Evolutionary conservation across 805 yeast genomes (phyloP).

Genomic region (Kluyveromyces starmeri): DNA sequence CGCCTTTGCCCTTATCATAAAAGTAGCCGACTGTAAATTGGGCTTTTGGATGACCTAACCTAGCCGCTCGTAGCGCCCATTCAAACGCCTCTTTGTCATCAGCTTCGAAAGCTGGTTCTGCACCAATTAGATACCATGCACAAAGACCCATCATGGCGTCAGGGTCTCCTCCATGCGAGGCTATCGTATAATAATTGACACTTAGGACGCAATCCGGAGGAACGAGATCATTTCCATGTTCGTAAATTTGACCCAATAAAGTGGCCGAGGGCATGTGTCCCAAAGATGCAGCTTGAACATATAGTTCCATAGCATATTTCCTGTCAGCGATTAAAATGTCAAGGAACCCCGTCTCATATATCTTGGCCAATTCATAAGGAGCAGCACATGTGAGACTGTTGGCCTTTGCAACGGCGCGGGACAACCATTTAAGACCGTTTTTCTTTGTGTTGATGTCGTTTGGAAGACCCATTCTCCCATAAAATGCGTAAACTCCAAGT

Average conservation of each 20-base stretch:
- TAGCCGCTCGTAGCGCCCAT: slow-evolving; percentile 89
- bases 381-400: slow-evolving; percentile 85
- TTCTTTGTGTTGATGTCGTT: slow-evolving; percentile 61
- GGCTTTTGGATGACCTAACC: slow-evolving; percentile 65
- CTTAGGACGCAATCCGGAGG: slow-evolving; percentile 76
- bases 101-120: slow-evolving; percentile 68
- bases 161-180: slow-evolving; percentile 82
- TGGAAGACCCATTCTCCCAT: slow-evolving; percentile 75
- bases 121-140: slow-evolving; percentile 94
- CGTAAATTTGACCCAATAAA: slow-evolving; percentile 74
- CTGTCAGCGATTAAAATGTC: slow-evolving; percentile 82
- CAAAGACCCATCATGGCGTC: slow-evolving; percentile 88
- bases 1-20: slow-evolving; percentile 81
- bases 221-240: slow-evolving; percentile 55
- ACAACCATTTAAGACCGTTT: slow-evolving; percentile 87
- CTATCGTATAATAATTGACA: slow-evolving; percentile 86
- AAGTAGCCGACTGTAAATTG: slow-evolving; percentile 80
- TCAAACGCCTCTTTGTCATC: slow-evolving; percentile 84
- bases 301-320: slow-evolving; percentile 76
- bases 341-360: slow-evolving; percentile 72
- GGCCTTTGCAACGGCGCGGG: slow-evolving; percentile 78
- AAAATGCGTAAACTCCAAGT: slow-evolving; percentile 77
- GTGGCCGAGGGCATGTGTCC: slow-evolving; percentile 79
- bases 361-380: slow-evolving; percentile 83
- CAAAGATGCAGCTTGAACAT: slow-evolving; percentile 79